Base-by-base conservation (phyloP, 371 early-diverging fungal species). In the Vairimorpha ceranae region DNA sequence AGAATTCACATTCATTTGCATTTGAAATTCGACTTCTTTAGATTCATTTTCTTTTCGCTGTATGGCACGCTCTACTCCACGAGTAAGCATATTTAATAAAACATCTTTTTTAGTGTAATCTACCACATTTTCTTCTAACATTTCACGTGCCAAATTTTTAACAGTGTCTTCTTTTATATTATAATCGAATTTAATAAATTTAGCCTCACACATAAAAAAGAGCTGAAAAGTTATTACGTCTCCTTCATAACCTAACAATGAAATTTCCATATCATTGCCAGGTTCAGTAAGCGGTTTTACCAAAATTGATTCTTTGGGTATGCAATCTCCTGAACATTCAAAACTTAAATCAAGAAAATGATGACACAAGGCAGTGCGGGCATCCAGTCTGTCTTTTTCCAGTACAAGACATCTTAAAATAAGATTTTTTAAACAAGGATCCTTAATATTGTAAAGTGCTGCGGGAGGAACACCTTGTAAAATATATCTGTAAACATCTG, bases 91-190 rank as follows among this genome's bases (percentile, higher is more conserved):
- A 15, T 51, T 45, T 19, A 51, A 35, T 33, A 77, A 59, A 43
- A 48, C 46, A 27, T 72, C 80, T 23, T 77, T 71, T 27, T 72
- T 52, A 14, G 70, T 46, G 15, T 67, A 68, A 32, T 74, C 73
- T 3, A 80, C 72, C 2, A 83, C 67, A 15, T 78, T 75, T 35
- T 83, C 82, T 8, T 77, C 76, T 35, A 75, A 35, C 91, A 93
- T 92, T 81, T 93, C 93, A 43, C 87, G 87, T 8, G 91, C 90
- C 7, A 93, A 91, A 74, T 89, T 88, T 67, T 91, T 92, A 0
- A 92, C 90, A 4, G 92, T 92, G 72, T 93, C 93, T 6, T 86
- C 87, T 41, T 89, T 88, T 7, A 87, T 86, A 79, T 92, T 89
- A 82, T 90, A 92, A 70, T 89, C 89, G 86, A 93, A 93, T 77